A percentile compares a stretch with the other conserved stretches of the same genome.
phyloP scores from a whole-genome alignment of 176 grass and related monocot genomes.

The Carex myosuroides region DNA sequence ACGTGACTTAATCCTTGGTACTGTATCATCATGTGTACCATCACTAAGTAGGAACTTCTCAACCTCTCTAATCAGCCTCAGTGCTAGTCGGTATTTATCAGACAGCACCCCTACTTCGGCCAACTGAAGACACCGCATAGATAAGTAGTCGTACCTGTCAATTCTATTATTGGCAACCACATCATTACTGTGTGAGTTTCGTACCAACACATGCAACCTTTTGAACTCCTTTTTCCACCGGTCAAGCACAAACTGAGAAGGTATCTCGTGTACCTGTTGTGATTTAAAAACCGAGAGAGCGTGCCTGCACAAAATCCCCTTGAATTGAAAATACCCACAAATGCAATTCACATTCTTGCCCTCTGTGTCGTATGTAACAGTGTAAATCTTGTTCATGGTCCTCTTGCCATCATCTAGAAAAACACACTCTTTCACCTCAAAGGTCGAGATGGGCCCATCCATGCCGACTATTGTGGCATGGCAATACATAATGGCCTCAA shows the following conservation, averaged over 20 bases:
- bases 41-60: conserved; percentile 87
- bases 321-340: conserved; percentile 98
- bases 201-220: conserved; percentile 62
- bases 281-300: conserved; percentile 82
- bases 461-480: conserved; percentile 54
- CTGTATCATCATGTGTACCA: conserved; percentile 90
- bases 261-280: conserved; percentile 90
- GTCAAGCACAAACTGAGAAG: conserved; percentile 70
- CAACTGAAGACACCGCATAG: conserved; percentile 90
- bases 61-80: conserved; percentile 75
- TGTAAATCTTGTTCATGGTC: conserved; percentile 71
- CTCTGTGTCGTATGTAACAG: conserved; percentile 59
- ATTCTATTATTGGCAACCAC: conserved; percentile 69
- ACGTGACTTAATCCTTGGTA: conserved; percentile 75
- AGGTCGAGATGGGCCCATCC: conserved; percentile 54
- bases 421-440: conserved; percentile 81
- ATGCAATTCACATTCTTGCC: conserved; percentile 78
- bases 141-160: conserved; percentile 90
- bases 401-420: conserved; percentile 92
- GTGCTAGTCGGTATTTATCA: conserved; percentile 89
- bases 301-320: conserved; percentile 83
- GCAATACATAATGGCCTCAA: conserved; percentile 99
- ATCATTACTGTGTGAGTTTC: conserved; percentile 47
- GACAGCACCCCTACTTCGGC: conserved; percentile 80
- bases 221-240: conserved; percentile 96